Evolutionary conservation across 2,329 filamentous ascomycete species (phyloP).

Genomic region (Fusarium sp.): DNA sequence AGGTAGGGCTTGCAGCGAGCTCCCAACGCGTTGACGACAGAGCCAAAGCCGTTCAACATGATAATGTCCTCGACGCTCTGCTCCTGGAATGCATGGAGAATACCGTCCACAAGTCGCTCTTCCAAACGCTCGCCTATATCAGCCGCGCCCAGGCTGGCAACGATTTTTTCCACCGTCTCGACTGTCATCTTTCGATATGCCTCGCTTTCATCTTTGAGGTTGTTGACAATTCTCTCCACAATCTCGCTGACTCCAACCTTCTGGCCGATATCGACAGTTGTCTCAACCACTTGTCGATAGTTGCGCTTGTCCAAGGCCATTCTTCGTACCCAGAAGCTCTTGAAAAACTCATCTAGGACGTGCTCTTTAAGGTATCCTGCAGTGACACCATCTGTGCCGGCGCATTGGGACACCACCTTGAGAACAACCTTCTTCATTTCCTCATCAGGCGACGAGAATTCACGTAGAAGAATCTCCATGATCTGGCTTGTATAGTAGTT

Average conservation of each 20-base stretch:
- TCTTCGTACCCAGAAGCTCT: constrained; percentile 96
- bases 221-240: constrained; percentile 88
- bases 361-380: constrained; percentile 94
- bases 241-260: constrained; percentile 99
- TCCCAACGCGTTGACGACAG: constrained; percentile 93
- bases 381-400: constrained; percentile 93
- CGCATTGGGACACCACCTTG: constrained; percentile 96
- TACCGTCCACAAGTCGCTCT: constrained; percentile 93
- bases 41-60: constrained; percentile 97
- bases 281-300: constrained; percentile 97
- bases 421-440: constrained; percentile 99
- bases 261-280: constrained; percentile 94
- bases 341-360: constrained; percentile 96
- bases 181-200: constrained; percentile 99
- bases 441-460: constrained; percentile 96
- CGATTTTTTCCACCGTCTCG: constrained; percentile 95
- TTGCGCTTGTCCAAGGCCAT: constrained; percentile 99
- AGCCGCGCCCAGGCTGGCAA: constrained; percentile 90
- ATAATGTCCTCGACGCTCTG: constrained; percentile 96
- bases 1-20: constrained; percentile 95
- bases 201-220: constrained; percentile 97
- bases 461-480: constrained; percentile 96
- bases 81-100: constrained; percentile 96
- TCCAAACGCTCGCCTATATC: constrained; percentile 94
- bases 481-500: constrained; percentile 99